Conservation (phyloP, 768 basidiomycete species). For the Panellus pusillus region DNA sequence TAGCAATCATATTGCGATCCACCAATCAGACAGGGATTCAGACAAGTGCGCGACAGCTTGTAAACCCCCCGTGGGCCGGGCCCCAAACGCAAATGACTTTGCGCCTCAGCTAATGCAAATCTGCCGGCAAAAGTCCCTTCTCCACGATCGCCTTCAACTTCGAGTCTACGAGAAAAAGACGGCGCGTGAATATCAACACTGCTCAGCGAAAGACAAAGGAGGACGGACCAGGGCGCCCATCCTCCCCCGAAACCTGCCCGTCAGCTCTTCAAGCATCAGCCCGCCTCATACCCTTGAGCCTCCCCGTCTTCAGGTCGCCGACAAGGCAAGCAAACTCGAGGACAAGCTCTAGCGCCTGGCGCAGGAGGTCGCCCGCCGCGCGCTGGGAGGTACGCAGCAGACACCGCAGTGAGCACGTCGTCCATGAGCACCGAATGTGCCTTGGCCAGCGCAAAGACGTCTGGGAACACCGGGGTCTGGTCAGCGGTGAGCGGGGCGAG, state of each 20-base stretch:
- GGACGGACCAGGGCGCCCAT: conserved; percentile 58
- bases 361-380: conserved; percentile 62
- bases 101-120: background rate
- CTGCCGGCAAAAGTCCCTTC: conserved; percentile 32
- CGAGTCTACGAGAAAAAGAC: conserved; percentile 42
- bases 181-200: conserved; percentile 2
- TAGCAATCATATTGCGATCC: background rate
- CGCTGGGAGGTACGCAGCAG: conserved; percentile 69
- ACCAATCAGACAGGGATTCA: conserved; percentile 18
- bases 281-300: conserved; percentile 64
- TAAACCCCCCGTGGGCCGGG: conserved; percentile 9
- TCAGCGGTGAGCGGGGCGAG: conserved; percentile 25
- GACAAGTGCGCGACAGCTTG: conserved; percentile 14
- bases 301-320: conserved; percentile 55
- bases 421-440: conserved; percentile 71
- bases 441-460: conserved; percentile 71
- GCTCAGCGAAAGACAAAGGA: background rate
- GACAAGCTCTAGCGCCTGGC: conserved; percentile 60
- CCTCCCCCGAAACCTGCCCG: conserved; percentile 51
- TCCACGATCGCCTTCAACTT: conserved; percentile 58
- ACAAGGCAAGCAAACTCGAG: conserved; percentile 68
- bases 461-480: conserved; percentile 43
- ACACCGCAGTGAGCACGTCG: conserved; percentile 74
- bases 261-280: conserved; percentile 53
- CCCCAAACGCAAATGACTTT: background rate